These are phyloP conservation scores for Phyllosticta capitalensis DNA, from an alignment of 2,329 filamentous ascomycete species.

Conservation along the genomic window DNA sequence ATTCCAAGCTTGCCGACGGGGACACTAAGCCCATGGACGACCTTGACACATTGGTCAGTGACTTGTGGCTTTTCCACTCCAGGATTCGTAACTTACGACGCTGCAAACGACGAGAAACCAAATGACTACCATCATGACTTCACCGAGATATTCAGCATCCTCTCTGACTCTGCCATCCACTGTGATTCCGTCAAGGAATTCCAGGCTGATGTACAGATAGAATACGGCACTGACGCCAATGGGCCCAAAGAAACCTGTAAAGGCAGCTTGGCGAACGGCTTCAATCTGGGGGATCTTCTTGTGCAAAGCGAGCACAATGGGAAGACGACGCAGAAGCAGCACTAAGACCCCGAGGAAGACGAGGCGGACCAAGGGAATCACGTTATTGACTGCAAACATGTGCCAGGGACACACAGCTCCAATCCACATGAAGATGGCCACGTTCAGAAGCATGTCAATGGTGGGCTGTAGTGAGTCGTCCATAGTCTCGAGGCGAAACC, in stretches of 20 bases:
- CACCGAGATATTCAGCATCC: constrained; percentile 57
- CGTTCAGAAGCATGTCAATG: constrained; percentile 88
- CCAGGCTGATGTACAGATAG: constrained; percentile 72
- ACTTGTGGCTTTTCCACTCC: neutral
- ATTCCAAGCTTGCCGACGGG: constrained; percentile 59
- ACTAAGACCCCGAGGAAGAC: constrained; percentile 66
- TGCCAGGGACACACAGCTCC: constrained; percentile 78
- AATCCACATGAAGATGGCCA: constrained; percentile 83
- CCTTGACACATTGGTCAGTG: neutral
- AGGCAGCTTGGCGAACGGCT: constrained; percentile 62
- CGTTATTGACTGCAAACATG: constrained; percentile 54
- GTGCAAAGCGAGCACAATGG: constrained; percentile 65
- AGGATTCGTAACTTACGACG: constrained; percentile 48
- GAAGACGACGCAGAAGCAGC: constrained; percentile 66
- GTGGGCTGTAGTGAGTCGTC: constrained; percentile 92
- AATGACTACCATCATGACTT: constrained; percentile 62
- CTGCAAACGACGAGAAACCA: constrained; percentile 83
- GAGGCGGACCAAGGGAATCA: constrained; percentile 66
- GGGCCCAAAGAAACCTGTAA: constrained; percentile 88
- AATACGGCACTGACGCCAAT: constrained; percentile 87
- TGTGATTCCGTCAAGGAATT: constrained; percentile 56
- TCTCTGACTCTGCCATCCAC: constrained; percentile 51
- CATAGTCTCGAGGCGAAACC: constrained; percentile 80
- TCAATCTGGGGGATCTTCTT: constrained; percentile 72
- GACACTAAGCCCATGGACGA: constrained; percentile 71